Percentiles rank a stretch among this genome's conserved stretches.
These are phyloP conservation scores for Laguncularia racemosa DNA, from an alignment of 345 rosid species.

Conservation along the genomic window DNA sequence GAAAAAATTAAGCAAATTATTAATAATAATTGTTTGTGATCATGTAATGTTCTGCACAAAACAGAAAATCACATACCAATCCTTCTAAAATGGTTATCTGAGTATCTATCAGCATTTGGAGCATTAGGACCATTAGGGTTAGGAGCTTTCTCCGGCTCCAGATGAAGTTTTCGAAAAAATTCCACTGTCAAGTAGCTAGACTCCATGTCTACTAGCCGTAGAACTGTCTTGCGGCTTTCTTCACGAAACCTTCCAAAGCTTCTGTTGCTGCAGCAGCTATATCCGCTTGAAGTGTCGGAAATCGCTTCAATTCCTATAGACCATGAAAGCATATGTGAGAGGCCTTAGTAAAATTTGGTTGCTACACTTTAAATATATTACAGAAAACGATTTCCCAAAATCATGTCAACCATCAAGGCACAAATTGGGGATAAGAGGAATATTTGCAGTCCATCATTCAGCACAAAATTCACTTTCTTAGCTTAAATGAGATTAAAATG, in stretches of 20 bases:
- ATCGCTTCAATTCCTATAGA: slow-evolving; percentile 83
- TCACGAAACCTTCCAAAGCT: slow-evolving; percentile 91
- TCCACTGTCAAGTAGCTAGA: slow-evolving; percentile 96
- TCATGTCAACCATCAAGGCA: too few relatives aligned
- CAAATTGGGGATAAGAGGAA: too few relatives aligned
- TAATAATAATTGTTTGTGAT: too few relatives aligned
- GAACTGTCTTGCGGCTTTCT: slow-evolving; percentile 82
- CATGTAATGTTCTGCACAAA: too few relatives aligned
- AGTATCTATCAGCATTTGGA: slow-evolving; percentile 53
- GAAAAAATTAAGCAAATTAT: too few relatives aligned
- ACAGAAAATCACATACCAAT: slow-evolving; percentile 40
- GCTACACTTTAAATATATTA: too few relatives aligned
- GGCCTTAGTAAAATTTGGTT: too few relatives aligned
- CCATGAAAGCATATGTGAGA: not conserved
- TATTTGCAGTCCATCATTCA: too few relatives aligned
- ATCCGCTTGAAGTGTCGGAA: slow-evolving; percentile 78
- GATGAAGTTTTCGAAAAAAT: slow-evolving; percentile 87
- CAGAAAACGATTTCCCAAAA: too few relatives aligned
- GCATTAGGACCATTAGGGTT: slow-evolving; percentile 34
- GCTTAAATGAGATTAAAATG: too few relatives aligned
- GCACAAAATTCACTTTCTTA: too few relatives aligned
- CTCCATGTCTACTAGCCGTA: slow-evolving; percentile 92
- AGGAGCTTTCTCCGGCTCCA: slow-evolving; percentile 65
- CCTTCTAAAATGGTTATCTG: slow-evolving; percentile 80
- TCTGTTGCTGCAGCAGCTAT: slow-evolving; percentile 95